Base-by-base conservation (phyloP, 441 rosid genomes). In the Omphalea diandra region DNA sequence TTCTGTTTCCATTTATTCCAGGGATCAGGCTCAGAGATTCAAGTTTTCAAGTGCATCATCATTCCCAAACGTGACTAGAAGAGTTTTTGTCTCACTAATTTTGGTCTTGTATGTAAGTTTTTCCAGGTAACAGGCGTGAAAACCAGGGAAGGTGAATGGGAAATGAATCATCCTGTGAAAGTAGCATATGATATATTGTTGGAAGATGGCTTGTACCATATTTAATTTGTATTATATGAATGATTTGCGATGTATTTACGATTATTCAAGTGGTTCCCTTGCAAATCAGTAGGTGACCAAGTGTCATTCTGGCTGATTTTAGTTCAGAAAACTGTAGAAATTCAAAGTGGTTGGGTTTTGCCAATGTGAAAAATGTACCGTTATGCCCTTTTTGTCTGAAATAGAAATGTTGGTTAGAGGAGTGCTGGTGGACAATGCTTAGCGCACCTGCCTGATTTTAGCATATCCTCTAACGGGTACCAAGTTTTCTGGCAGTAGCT, bases 11-110 rank as follows among this genome's bases (percentile, higher is more conserved):
- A 9, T 65, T 57, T 67, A n/a, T 31, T 83, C 77, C 88, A 93
- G 98, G 70, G 92, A 88, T 73, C 98, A 93, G 73, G 83, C 88
- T 70, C 80, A 74, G 22, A 89, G 90, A 64, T 81, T 83, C 60
- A 78, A 76, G 53, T 93, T 93, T 75, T 90, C 98, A 0, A 72
- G 80, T 3, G 80, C 92, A 60, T 4, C 79, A 33, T 53, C 86
- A 0, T 26, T 69, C 59, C 59, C 79, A n/a, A 40, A 27, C 61
- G 64, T 65, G 73, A 68, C 81, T 31, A 73, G 67, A 76, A 67
- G 69, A 33, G 47, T 80, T 58, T 68, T 79, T 41, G 31, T 66
- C 71, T 71, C 74, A 27, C 55, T 81, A 55, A 10, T 72, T 26
- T 27, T 73, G 32, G 65, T 74, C 53, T 75, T 83, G 4, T 58